Evolutionary conservation across 306 rosid genomes (phyloP), one percentile per base, ranked within the genome.

Genomic region (Rosa persica): DNA sequence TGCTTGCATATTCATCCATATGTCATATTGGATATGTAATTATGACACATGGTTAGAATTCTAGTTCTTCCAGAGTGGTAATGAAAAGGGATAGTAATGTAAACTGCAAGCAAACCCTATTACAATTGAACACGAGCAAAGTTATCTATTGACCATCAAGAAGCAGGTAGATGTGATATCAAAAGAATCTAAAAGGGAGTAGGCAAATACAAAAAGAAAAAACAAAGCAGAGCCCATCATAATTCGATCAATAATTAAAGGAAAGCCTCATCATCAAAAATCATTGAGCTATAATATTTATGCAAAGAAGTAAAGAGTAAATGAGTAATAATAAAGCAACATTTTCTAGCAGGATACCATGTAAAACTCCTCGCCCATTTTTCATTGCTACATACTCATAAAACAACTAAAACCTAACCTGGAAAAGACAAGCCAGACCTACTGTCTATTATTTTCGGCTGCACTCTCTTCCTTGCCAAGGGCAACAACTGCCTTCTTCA

Each of bases 381-480:
- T 15, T 58, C 11, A 57, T 58, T 72, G 6, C 20, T n/a, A 40
- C 13, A 23, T 16, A 2, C 40, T 60, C 47, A 43, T 13, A 27
- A 49, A 62, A 13, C 6, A 58, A 62, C 40, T 15, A 62, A 62
- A 30, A 62, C 68, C 68, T 43, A 17, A 61, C 70, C 70, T 39
- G 17, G 16, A 69, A 57, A 55, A 25, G 55, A 47, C 34, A 25
- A 70, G 47, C 34, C 73, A 76, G 38, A 60, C 30, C 82, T 89
- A 86, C 17, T 86, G 86, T 81, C 80, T 88, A 79, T 55, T 80
- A 78, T 81, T 89, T 81, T 93, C 97, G 34, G 87, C 88, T 54
- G 92, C 95, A 76, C 70, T 90, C 79, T 90, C 96, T 83, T 91
- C 98, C 86, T 88, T 91, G 79, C 97, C 97, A 58, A 91, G 85